Conservation (phyloP, 176 grass and related monocot species). For the Avena sativa region DNA sequence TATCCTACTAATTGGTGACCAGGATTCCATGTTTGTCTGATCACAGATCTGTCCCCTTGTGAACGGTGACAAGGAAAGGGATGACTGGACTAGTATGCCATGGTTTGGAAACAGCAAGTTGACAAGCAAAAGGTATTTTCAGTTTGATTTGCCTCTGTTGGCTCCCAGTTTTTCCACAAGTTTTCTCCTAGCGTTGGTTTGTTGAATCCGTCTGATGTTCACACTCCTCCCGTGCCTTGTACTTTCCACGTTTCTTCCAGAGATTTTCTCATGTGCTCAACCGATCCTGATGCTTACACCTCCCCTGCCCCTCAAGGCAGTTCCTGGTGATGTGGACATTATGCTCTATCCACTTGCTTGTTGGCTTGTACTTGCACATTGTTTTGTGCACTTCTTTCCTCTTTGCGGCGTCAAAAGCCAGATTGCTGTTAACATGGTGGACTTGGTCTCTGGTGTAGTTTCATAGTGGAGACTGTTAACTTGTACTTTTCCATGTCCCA, state of each 20-base stretch:
- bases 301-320: conserved; percentile 35
- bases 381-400: not conserved
- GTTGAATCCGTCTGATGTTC: conserved; percentile 23
- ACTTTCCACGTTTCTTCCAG: conserved; percentile 49
- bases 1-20: not conserved
- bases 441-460: conserved; percentile 5
- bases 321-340: conserved; percentile 34
- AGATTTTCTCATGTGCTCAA: conserved; percentile 41
- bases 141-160: conserved; percentile 46
- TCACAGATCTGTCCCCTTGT: conserved; percentile 26
- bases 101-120: conserved; percentile 30
- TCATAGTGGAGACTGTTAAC: not conserved
- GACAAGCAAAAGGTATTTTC: conserved; percentile 24
- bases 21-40: conserved; percentile 5
- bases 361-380: conserved; percentile 9
- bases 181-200: conserved; percentile 5
- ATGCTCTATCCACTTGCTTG: conserved; percentile 28
- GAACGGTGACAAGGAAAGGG: conserved; percentile 35
- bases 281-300: not conserved
- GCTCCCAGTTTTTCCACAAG: conserved; percentile 31
- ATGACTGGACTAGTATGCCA: conserved; percentile 25
- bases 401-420: not conserved
- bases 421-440: not conserved
- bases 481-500: not conserved
- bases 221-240: conserved; percentile 6